phyloP scores from a whole-genome alignment of 140 eudicot species.

The Flaveria floridana region DNA sequence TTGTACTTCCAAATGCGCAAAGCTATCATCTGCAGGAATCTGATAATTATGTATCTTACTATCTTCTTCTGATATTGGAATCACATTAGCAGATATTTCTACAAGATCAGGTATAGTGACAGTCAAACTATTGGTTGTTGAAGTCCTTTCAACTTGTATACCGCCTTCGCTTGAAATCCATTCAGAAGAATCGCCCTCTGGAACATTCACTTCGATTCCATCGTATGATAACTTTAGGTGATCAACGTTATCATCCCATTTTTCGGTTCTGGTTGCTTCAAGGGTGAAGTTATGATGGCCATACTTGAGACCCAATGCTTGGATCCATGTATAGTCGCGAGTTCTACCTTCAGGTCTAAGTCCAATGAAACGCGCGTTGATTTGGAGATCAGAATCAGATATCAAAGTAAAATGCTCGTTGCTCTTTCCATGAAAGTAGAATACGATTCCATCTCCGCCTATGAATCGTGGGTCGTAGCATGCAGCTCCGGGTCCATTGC shows the following conservation, averaged over 20 bases:
- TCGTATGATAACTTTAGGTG: slow-evolving; percentile 39
- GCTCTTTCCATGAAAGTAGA: slow-evolving; percentile 57
- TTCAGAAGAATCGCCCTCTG: slow-evolving; percentile 43
- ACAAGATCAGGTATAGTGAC: slow-evolving; percentile 28
- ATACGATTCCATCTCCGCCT: slow-evolving; percentile 60
- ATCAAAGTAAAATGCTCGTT: slow-evolving; percentile 51
- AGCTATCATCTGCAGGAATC: slow-evolving; percentile 48
- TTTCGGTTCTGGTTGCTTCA: slow-evolving; percentile 43
- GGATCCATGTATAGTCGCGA: slow-evolving; percentile 64
- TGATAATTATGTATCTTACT: slow-evolving; percentile 51
- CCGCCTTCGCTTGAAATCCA: slow-evolving; percentile 42
- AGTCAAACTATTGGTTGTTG: slow-evolving; percentile 40
- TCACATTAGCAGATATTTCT: slow-evolving; percentile 50
- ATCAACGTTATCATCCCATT: slow-evolving; percentile 48
- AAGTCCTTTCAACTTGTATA: slow-evolving; percentile 51
- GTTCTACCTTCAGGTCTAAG: slow-evolving; percentile 53
- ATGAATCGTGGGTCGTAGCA: slow-evolving; percentile 63
- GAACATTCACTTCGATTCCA: slow-evolving; percentile 30
- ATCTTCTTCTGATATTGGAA: slow-evolving; percentile 53
- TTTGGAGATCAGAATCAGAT: slow-evolving; percentile 51
- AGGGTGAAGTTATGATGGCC: slow-evolving; percentile 48
- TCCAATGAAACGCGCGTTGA: slow-evolving; percentile 62
- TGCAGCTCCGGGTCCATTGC: slow-evolving; percentile 62
- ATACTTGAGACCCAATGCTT: slow-evolving; percentile 51
- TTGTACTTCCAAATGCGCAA: slow-evolving; percentile 59